Evolutionary conservation across 2,329 filamentous ascomycete genomes (phyloP).

Genomic region (Colletotrichum somersetense): DNA sequence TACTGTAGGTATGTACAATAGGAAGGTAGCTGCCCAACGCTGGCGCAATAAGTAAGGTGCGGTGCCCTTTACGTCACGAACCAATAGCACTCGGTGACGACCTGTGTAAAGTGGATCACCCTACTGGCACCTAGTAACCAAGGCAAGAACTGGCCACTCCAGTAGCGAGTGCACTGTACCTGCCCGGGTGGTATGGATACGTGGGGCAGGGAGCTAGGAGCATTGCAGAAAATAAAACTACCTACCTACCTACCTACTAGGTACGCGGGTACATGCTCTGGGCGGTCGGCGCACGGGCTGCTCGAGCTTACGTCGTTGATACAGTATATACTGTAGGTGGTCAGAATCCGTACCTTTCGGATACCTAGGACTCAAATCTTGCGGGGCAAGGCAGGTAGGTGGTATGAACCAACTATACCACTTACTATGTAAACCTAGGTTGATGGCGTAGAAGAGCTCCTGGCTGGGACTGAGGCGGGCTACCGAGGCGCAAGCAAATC

Average conservation of each 20-base stretch:
- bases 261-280: neutral
- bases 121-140: neutral
- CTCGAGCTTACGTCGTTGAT: neutral
- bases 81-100: conserved; percentile 21
- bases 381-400: too few relatives aligned
- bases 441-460: neutral
- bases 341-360: neutral
- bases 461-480: neutral
- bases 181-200: neutral
- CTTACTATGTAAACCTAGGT: neutral
- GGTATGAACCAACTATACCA: too few relatives aligned
- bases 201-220: neutral
- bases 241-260: neutral
- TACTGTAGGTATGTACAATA: too few relatives aligned
- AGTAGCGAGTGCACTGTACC: neutral
- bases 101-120: conserved; percentile 15
- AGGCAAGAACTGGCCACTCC: neutral
- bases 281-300: neutral
- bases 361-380: neutral
- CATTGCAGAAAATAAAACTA: neutral
- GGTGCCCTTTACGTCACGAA: conserved; percentile 10
- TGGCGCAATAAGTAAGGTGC: neutral
- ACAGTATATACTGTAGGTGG: neutral
- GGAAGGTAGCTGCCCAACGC: neutral
- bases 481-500: neutral